A percentile compares a stretch with the other conserved stretches of the same genome.
Evolutionary conservation across 2,329 filamentous ascomycete species (phyloP).

Genomic region (Pseudogymnoascus sp.): DNA sequence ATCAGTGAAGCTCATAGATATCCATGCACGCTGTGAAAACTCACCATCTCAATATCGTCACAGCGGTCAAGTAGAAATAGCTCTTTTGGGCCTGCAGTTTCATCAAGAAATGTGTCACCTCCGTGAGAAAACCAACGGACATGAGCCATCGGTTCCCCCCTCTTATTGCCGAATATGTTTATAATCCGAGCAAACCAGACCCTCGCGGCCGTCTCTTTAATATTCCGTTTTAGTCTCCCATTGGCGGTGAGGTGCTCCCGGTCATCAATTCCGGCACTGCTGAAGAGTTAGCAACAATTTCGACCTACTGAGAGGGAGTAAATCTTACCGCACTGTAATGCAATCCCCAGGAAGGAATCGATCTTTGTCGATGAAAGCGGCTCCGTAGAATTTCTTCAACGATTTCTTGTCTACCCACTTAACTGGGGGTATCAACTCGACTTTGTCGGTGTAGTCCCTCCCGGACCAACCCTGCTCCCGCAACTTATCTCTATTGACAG

Average conservation of each 20-base stretch:
- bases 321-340: background rate
- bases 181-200: conserved; percentile 12
- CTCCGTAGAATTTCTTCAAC: background rate
- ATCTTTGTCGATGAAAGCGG: background rate
- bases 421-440: conserved; percentile 1
- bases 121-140: conserved; percentile 17
- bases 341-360: background rate
- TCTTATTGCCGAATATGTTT: conserved; percentile 10
- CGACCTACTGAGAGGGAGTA: background rate
- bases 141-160: conserved; percentile 10
- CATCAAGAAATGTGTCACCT: conserved; percentile 10
- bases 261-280: background rate
- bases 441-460: background rate
- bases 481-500: conserved; percentile 6
- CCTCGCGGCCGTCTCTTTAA: background rate
- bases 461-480: background rate
- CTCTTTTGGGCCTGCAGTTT: conserved; percentile 14
- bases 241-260: background rate
- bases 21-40: background rate
- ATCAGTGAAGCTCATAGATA: background rate
- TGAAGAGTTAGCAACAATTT: background rate
- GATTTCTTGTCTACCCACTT: background rate
- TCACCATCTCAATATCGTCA: conserved; percentile 9
- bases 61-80: conserved; percentile 15
- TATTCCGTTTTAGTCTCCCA: background rate